phyloP scores from a whole-genome alignment of 176 grass and related monocot genomes.

The Coix lacrymajobi region DNA sequence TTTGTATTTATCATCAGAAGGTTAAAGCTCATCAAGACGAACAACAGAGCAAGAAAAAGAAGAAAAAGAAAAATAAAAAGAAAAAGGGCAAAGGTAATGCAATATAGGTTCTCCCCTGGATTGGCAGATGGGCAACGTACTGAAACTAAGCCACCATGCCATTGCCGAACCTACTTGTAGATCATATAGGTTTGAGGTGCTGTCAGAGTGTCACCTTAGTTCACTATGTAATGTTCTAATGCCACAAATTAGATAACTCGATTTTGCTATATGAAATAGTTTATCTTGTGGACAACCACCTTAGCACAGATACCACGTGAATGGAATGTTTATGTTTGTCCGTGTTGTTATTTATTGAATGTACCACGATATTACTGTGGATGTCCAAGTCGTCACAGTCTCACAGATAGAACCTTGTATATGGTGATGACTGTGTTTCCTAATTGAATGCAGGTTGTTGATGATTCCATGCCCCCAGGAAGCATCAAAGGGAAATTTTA shows the following conservation, averaged over 20 bases:
- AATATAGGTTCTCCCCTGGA: not conserved
- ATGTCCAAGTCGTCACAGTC: not conserved
- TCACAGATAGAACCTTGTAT: not conserved
- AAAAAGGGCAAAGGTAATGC: conserved; percentile 49
- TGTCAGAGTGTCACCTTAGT: not conserved
- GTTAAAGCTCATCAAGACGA: conserved; percentile 27
- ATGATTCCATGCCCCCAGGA: conserved; percentile 12
- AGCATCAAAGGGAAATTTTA: conserved; percentile 16
- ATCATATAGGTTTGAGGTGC: not conserved
- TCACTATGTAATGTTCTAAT: too few relatives aligned
- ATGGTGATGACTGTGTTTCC: not conserved
- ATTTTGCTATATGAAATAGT: not conserved
- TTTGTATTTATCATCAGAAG: conserved; percentile 36
- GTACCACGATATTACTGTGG: not conserved
- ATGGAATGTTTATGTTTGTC: too few relatives aligned
- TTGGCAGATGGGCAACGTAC: not conserved
- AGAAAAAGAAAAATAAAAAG: conserved; percentile 63
- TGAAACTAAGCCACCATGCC: not conserved
- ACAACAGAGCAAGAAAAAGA: conserved; percentile 44
- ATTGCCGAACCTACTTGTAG: not conserved
- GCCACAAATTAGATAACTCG: not conserved
- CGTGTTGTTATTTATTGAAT: too few relatives aligned
- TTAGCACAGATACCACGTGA: not conserved
- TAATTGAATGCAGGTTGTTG: conserved; percentile 29
- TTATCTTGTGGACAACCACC: not conserved